Percentiles rank a stretch among this genome's conserved stretches.
phyloP scores from a whole-genome alignment of 345 rosid species.

The Eucalyptus virginea region DNA sequence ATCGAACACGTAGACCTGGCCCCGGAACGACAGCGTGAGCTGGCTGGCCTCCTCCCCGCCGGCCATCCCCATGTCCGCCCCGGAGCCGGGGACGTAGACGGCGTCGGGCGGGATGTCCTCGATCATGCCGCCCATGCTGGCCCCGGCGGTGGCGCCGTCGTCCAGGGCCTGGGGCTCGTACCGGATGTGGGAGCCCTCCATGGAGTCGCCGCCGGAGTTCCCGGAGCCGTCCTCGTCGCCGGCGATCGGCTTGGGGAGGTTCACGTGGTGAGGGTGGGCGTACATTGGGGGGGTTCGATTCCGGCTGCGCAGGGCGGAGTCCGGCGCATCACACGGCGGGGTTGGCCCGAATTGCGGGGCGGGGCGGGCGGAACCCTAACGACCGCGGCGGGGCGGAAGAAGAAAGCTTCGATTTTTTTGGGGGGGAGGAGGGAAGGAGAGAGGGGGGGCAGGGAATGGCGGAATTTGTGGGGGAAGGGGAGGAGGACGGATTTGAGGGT shows the following conservation, averaged over 20 bases:
- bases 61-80: slow-evolving; percentile 20
- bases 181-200: slow-evolving; percentile 7
- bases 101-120: slow-evolving; percentile 52
- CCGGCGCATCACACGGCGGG: not conserved
- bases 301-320: not conserved
- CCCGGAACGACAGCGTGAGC: slow-evolving; percentile 78
- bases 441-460: not conserved
- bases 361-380: not conserved
- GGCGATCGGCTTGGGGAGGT: slow-evolving; percentile 30
- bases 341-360: not conserved
- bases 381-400: not conserved
- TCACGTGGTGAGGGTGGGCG: slow-evolving; percentile 44
- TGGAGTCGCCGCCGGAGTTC: slow-evolving; percentile 18
- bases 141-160: slow-evolving; percentile 18
- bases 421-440: not conserved
- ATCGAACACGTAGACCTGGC: slow-evolving; percentile 84
- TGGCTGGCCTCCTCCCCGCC: slow-evolving; percentile 30
- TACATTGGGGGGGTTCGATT: slow-evolving; percentile 29
- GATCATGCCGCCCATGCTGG: slow-evolving; percentile 22
- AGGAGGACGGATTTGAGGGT: not conserved
- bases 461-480: not conserved
- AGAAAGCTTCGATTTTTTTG: not conserved
- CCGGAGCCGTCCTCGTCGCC: slow-evolving; percentile 18
- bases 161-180: slow-evolving; percentile 17
- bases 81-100: slow-evolving; percentile 19